Percentiles rank a stretch among this genome's conserved stretches.
Conservation (phyloP, 1,284 basidiomycete species). For the Fistulinella staudtii region DNA sequence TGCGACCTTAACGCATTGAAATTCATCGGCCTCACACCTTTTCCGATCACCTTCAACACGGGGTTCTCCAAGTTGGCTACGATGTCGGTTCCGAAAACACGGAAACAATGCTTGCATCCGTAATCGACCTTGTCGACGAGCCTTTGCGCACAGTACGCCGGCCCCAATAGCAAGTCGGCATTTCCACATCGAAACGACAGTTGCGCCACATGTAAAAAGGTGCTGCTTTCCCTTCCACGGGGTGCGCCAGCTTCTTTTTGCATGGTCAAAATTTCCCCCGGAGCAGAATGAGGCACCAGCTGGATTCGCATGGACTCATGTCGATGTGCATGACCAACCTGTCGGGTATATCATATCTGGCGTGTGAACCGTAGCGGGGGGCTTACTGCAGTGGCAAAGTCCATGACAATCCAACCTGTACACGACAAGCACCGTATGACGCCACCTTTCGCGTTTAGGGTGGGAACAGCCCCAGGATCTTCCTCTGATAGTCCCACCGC, state of each 20-base stretch:
- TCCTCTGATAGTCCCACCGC: conserved; percentile 34
- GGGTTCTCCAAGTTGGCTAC: too few relatives aligned
- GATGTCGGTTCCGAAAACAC: too few relatives aligned
- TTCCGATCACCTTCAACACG: neutral
- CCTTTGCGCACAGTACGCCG: conserved; percentile 17
- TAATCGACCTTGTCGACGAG: conserved; percentile 38
- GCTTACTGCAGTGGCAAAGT: conserved; percentile 48
- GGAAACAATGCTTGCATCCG: conserved; percentile 52
- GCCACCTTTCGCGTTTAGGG: conserved; percentile 27
- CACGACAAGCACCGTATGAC: conserved; percentile 52
- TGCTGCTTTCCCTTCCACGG: neutral
- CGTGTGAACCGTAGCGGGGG: too few relatives aligned
- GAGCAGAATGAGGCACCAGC: conserved; percentile 19
- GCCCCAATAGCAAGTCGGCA: conserved; percentile 29
- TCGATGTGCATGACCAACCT: conserved; percentile 61
- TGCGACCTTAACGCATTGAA: conserved; percentile 61
- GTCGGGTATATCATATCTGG: too few relatives aligned
- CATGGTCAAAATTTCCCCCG: neutral
- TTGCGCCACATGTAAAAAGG: conserved; percentile 2
- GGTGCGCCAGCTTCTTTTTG: neutral
- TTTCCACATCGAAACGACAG: conserved; percentile 34
- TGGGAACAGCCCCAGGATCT: conserved; percentile 21
- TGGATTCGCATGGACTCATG: conserved; percentile 51
- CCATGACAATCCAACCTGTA: conserved; percentile 47
- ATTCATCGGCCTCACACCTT: conserved; percentile 29